Percentiles rank a stretch among this genome's conserved stretches.
phyloP scores from a whole-genome alignment of 2,329 filamentous ascomycete species.

The Periconia sp. region DNA sequence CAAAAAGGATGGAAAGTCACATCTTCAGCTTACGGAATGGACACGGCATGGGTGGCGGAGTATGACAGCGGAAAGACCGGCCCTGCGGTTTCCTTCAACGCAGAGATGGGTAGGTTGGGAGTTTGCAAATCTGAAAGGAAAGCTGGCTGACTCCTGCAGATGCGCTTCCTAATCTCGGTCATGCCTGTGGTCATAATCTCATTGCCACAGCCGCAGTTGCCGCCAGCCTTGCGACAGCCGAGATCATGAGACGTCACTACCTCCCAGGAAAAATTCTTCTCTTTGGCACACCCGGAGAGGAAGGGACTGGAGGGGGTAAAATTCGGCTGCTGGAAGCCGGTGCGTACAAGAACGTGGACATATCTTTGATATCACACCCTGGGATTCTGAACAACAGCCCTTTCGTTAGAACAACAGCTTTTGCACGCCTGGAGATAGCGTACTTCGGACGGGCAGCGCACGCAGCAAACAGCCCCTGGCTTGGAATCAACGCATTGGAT shows the following conservation, averaged over 20 bases:
- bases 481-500: constrained; percentile 46
- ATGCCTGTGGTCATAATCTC: constrained; percentile 52
- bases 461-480: constrained; percentile 43
- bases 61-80: constrained; percentile 52
- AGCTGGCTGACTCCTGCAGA: constrained; percentile 24
- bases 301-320: constrained; percentile 57
- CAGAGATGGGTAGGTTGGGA: constrained; percentile 33
- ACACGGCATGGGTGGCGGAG: constrained; percentile 57
- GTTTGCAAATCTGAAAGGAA: constrained; percentile 11
- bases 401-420: constrained; percentile 20
- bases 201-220: constrained; percentile 45
- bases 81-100: constrained; percentile 50
- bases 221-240: constrained; percentile 47
- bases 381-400: constrained; percentile 22
- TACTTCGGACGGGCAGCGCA: constrained; percentile 37
- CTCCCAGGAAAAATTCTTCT: constrained; percentile 51
- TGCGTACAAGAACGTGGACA: constrained; percentile 38
- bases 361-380: constrained; percentile 30
- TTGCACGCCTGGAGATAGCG: constrained; percentile 16
- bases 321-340: constrained; percentile 50
- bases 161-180: constrained; percentile 45
- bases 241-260: constrained; percentile 45
- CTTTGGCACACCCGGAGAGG: constrained; percentile 58
- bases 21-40: constrained; percentile 54
- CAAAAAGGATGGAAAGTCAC: constrained; percentile 55